Evolutionary conservation across 2,329 filamentous ascomycete genomes (phyloP).

Genomic region (Ramularia collo-cygni): DNA sequence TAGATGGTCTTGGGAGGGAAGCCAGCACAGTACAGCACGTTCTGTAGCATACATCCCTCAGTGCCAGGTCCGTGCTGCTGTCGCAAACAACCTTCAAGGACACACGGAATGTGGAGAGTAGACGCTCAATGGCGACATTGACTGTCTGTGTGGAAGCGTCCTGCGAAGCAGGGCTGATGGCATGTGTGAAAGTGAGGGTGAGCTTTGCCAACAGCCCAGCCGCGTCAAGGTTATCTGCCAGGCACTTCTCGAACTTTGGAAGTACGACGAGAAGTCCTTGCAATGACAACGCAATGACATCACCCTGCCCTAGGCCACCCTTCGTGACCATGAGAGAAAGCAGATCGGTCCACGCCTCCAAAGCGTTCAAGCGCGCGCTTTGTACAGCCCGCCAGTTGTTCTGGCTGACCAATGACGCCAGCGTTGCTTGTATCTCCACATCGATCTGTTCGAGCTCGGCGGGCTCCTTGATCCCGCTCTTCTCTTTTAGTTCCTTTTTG

Average conservation of each 20-base stretch:
- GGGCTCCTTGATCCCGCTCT: conserved; percentile 29
- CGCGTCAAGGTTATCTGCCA: conserved; percentile 60
- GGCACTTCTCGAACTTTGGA: conserved; percentile 75
- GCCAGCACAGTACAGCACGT: conserved; percentile 59
- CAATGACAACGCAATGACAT: conserved; percentile 78
- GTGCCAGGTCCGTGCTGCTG: conserved; percentile 59
- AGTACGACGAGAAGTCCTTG: conserved; percentile 82
- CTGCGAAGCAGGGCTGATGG: conserved; percentile 53
- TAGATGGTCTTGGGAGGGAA: conserved; percentile 11
- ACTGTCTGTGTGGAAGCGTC: conserved; percentile 38
- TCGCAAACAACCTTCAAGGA: conserved; percentile 73
- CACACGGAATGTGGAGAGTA: conserved; percentile 86
- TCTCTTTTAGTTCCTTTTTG: conserved; percentile 53
- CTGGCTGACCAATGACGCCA: conserved; percentile 55
- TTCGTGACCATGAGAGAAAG: conserved; percentile 75
- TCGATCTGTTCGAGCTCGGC: conserved; percentile 40
- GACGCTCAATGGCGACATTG: conserved; percentile 65
- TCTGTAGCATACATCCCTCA: conserved; percentile 82
- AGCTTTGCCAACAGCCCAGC: conserved; percentile 71
- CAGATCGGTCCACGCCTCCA: conserved; percentile 79
- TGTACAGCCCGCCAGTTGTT: conserved; percentile 57
- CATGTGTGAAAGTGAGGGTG: conserved; percentile 64
- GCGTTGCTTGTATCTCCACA: conserved; percentile 52
- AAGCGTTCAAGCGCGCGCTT: conserved; percentile 55
- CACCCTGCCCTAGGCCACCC: conserved; percentile 67